phyloP scores from a whole-genome alignment of 164 flowering plant species.

The Nymphaea thermarum region DNA sequence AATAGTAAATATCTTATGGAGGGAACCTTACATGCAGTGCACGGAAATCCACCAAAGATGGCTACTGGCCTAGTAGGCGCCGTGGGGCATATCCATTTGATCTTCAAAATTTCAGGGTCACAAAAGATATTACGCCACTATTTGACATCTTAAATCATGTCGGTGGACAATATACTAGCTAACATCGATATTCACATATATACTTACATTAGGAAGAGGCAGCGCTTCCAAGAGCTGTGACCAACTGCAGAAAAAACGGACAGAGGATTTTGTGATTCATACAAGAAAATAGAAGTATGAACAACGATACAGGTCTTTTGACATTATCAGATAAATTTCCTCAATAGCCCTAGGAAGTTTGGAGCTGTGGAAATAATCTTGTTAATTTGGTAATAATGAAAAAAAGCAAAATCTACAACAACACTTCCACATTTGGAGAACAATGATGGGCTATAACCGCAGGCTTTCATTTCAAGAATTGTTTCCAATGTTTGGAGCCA shows the following conservation, averaged over 20 bases:
- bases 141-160: neutral
- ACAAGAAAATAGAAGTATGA: no score
- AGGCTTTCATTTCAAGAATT: no score
- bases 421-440: no score
- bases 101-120: slow-evolving; percentile 17
- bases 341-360: no score
- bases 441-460: no score
- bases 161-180: neutral
- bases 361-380: no score
- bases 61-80: slow-evolving; percentile 53
- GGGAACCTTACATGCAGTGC: slow-evolving; percentile 51
- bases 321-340: no score
- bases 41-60: slow-evolving; percentile 55
- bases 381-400: no score
- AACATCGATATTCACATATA: neutral
- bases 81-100: slow-evolving; percentile 60
- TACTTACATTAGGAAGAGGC: slow-evolving; percentile 67
- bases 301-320: no score
- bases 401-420: no score
- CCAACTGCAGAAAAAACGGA: slow-evolving; percentile 48
- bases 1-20: neutral
- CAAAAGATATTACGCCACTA: neutral
- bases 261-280: no score
- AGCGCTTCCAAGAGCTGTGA: slow-evolving; percentile 60
- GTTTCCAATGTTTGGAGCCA: no score